Base-by-base conservation (phyloP, 768 basidiomycete species). In the Macrolepiota dolichaula region DNA sequence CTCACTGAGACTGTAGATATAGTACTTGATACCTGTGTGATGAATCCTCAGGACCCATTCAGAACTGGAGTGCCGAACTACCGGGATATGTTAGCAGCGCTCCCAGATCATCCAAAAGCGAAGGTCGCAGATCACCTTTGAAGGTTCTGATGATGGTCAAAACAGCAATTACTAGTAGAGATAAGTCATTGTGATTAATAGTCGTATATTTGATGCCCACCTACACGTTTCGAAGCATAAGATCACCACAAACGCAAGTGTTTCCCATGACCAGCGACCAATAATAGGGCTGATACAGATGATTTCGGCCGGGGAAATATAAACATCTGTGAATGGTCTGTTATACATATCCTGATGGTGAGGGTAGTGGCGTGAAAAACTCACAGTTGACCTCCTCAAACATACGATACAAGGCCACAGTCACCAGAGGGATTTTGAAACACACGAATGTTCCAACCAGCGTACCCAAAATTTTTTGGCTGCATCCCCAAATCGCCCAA, bases 31-130 rank as follows among this genome's bases (percentile, higher is more conserved):
- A 11, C 56, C 56, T 49, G 25, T 57, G 13, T 57, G 50, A n/a
- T 57, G 56, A 37, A 57, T n/a, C n/a, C 37, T 57, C 9, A 57
- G 50, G 24, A 49, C 32, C 56, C 56, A 57, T 37, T 38, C 24
- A 4, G 56, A 57, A 27, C 32, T 46, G 37, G 38, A 60, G 3
- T 53, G 40, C 42, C 51, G 51, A 17, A 51, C 59, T 60, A n/a
- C 15, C 36, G 11, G 11, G 38, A 1, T 6, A 4, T n/a, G 24
- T 19, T 3, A 19, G 24, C 24, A 37, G 42, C 2, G 13, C 15
- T 37, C 7, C 11, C 32, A 32, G n/a, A 22, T 53, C 36, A 24
- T 7, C 3, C 19, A 37, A n/a, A 11, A 5, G 4, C 12, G 5
- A n/a, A 24, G 19, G 35, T 5, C 27, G 13, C 1, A n/a, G 13